Evolutionary conservation across 345 rosid genomes (phyloP).

Genomic region (Ceriops zippeliana): DNA sequence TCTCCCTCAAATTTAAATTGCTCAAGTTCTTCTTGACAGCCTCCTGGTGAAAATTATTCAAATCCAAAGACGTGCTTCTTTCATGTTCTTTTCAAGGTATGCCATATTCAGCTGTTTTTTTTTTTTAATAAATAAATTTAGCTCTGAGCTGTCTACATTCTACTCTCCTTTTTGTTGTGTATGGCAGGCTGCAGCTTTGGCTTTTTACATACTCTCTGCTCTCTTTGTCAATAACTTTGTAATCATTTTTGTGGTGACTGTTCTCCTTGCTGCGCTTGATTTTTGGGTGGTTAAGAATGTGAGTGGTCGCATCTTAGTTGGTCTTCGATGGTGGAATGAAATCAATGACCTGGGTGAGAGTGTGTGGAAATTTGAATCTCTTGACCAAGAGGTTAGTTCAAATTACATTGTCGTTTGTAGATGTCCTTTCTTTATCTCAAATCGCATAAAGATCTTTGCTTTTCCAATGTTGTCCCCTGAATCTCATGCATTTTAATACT

Average conservation of each 20-base stretch:
- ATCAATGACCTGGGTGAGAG: constrained; percentile 96
- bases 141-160: neutral
- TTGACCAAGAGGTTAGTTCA: constrained; percentile 86
- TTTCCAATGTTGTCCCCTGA: neutral
- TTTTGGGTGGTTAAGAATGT: constrained; percentile 99
- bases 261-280: constrained; percentile 90
- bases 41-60: constrained; percentile 88
- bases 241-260: constrained; percentile 94
- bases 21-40: constrained; percentile 40
- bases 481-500: constrained; percentile 12
- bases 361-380: constrained; percentile 95
- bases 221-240: constrained; percentile 86
- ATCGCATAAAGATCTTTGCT: constrained; percentile 7
- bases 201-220: constrained; percentile 90
- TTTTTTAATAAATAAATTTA: constrained; percentile 2
- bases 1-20: neutral
- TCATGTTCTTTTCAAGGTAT: constrained; percentile 61
- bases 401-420: neutral
- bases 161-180: constrained; percentile 15
- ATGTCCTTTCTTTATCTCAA: neutral
- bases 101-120: neutral
- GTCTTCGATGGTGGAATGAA: constrained; percentile 99
- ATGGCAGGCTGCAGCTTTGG: constrained; percentile 81
- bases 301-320: constrained; percentile 97
- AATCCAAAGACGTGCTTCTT: constrained; percentile 42